Conservation (phyloP, 2,329 filamentous ascomycete species). For the Fusarium sp. region DNA sequence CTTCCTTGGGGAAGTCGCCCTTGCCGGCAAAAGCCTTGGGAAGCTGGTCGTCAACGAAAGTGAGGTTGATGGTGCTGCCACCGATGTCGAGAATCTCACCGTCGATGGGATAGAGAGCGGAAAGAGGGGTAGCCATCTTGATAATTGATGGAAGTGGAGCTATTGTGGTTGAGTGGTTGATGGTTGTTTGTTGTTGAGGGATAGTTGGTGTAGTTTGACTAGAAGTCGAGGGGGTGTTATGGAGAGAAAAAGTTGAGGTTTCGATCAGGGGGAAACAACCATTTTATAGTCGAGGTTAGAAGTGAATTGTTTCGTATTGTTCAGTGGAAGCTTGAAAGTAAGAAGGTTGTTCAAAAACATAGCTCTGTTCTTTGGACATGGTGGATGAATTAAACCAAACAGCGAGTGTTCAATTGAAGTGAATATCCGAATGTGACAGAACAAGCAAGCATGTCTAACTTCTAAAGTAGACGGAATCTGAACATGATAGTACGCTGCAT, state of each 20-base stretch:
- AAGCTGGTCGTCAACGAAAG: conserved; percentile 32
- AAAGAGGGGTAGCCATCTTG: conserved; percentile 7
- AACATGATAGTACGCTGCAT: too few species aligned
- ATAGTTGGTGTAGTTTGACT: too few species aligned
- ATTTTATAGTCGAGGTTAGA: neutral
- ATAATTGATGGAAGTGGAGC: neutral
- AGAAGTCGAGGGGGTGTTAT: too few species aligned
- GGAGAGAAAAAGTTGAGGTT: too few species aligned
- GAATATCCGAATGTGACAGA: too few species aligned
- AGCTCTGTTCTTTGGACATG: too few species aligned
- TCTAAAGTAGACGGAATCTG: too few species aligned
- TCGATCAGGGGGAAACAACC: neutral
- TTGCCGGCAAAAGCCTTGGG: conserved; percentile 34
- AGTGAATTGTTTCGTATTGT: neutral
- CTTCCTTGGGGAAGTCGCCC: conserved; percentile 49
- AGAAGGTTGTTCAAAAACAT: too few species aligned
- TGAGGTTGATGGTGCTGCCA: conserved; percentile 27
- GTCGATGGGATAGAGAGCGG: neutral
- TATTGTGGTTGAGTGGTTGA: neutral
- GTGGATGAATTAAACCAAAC: too few species aligned
- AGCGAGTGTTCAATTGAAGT: too few species aligned
- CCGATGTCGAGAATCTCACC: conserved; percentile 42
- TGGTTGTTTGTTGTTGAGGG: neutral
- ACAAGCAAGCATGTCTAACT: too few species aligned
- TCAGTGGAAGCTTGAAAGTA: neutral